Conservation (phyloP, 805 yeast genomes). For the Zygosaccharomyces kombuchaensis region DNA sequence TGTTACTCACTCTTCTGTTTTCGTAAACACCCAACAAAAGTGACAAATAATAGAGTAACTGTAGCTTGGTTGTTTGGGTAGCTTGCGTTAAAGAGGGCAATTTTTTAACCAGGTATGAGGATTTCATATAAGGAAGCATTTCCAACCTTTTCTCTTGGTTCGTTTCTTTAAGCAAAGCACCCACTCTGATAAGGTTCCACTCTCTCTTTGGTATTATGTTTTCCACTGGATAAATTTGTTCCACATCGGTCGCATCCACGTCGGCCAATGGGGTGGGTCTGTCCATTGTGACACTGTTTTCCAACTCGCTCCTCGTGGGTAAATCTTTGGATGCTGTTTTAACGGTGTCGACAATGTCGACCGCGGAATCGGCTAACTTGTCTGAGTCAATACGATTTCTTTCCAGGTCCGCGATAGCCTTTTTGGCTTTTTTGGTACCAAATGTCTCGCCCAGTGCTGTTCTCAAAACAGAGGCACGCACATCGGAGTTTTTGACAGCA, state of each 20-base stretch:
- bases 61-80: slow-evolving; percentile 53
- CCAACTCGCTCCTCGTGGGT: slow-evolving; percentile 67
- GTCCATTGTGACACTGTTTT: slow-evolving; percentile 51
- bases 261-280: slow-evolving; percentile 82
- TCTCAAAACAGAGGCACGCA: slow-evolving; percentile 54
- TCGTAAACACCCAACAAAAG: slow-evolving; percentile 74
- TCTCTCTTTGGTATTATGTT: slow-evolving; percentile 68
- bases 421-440: slow-evolving; percentile 95
- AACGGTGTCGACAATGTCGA: slow-evolving; percentile 79
- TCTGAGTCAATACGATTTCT: slow-evolving; percentile 85
- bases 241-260: slow-evolving; percentile 74
- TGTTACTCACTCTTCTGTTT: slow-evolving; percentile 61
- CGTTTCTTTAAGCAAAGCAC: slow-evolving; percentile 53
- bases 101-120: slow-evolving; percentile 51
- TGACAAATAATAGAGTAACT: slow-evolving; percentile 74
- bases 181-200: slow-evolving; percentile 59
- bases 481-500: slow-evolving; percentile 50
- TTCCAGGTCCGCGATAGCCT: slow-evolving; percentile 75
- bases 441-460: slow-evolving; percentile 90
- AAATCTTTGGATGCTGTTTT: slow-evolving; percentile 62
- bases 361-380: slow-evolving; percentile 65
- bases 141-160: slow-evolving; percentile 48
- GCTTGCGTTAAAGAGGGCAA: slow-evolving; percentile 39
- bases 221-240: slow-evolving; percentile 73
- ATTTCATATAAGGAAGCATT: slow-evolving; percentile 57